These are phyloP conservation scores for Paramecium sexaurelia DNA, from an alignment of 73 alveolate genomes.

Conservation along the genomic window DNA sequence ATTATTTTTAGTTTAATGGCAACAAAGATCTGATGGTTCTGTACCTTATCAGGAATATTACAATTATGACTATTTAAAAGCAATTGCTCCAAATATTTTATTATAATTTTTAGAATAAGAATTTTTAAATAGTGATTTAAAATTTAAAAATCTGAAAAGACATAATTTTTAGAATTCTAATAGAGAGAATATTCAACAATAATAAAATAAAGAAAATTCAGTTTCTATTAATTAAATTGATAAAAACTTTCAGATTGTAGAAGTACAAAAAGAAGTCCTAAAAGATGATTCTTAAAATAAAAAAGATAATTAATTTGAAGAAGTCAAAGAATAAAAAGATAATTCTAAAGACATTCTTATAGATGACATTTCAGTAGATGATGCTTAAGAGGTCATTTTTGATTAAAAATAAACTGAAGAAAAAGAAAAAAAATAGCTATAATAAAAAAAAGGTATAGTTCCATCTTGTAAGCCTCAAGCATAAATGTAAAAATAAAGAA, in stretches of 20 bases:
- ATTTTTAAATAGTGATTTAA: not conserved
- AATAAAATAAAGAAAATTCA: not conserved
- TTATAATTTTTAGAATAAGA: not conserved
- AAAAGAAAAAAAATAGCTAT: not conserved
- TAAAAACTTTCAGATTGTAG: not conserved
- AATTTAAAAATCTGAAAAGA: not conserved
- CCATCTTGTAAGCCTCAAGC: not conserved
- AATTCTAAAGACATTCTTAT: not conserved
- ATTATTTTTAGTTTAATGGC: not conserved
- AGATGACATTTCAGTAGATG: not conserved
- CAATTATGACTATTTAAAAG: not conserved
- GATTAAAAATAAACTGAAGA: not conserved
- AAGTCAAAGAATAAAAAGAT: not conserved
- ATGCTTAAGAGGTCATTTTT: not conserved
- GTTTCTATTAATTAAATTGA: not conserved
- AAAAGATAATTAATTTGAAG: not conserved
- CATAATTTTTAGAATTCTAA: not conserved
- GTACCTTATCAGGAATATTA: not conserved
- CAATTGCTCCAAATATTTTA: not conserved
- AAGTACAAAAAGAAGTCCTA: not conserved
- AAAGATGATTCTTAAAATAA: not conserved
- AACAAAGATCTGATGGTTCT: not conserved
- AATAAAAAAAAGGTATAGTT: not conserved
- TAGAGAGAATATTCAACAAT: not conserved
- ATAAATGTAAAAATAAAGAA: not conserved